Conservation (phyloP, 2,329 filamentous ascomycete genomes). For the Exophiala phaeomuriformis region DNA sequence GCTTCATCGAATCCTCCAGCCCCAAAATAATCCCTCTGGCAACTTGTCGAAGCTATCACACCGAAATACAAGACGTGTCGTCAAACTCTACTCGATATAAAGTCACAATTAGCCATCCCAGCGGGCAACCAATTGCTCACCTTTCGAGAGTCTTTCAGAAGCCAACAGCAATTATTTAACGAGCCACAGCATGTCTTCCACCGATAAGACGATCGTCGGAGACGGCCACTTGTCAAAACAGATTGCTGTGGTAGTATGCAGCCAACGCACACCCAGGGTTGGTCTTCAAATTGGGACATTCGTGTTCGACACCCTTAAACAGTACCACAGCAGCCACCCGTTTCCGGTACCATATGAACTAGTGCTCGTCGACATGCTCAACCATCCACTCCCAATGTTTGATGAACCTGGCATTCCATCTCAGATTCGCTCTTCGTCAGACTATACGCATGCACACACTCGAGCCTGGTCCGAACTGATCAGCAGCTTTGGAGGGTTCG, state of each 20-base stretch:
- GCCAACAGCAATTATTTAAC: too few species aligned
- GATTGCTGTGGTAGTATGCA: slow-evolving; percentile 35
- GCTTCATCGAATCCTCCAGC: too few species aligned
- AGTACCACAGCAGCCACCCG: slow-evolving; percentile 5
- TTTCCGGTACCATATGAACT: slow-evolving; percentile 20
- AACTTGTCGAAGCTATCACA: too few species aligned
- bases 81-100: too few species aligned
- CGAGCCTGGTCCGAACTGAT: slow-evolving; percentile 36
- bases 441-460: slow-evolving; percentile 35
- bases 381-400: slow-evolving; percentile 34
- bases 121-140: too few species aligned
- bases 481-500: slow-evolving; percentile 32
- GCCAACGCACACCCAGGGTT: slow-evolving; percentile 33
- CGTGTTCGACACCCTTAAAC: slow-evolving; percentile 27
- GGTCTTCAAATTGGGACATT: slow-evolving; percentile 33
- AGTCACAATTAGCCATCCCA: too few species aligned
- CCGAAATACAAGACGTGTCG: too few species aligned
- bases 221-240: neutral
- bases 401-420: slow-evolving; percentile 37
- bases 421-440: slow-evolving; percentile 28
- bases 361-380: slow-evolving; percentile 31
- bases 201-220: too few species aligned
- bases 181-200: too few species aligned
- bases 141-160: too few species aligned
- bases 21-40: too few species aligned